phyloP scores from a whole-genome alignment of 192 early-diverging fungal species.

The Phycomyces nitens region DNA sequence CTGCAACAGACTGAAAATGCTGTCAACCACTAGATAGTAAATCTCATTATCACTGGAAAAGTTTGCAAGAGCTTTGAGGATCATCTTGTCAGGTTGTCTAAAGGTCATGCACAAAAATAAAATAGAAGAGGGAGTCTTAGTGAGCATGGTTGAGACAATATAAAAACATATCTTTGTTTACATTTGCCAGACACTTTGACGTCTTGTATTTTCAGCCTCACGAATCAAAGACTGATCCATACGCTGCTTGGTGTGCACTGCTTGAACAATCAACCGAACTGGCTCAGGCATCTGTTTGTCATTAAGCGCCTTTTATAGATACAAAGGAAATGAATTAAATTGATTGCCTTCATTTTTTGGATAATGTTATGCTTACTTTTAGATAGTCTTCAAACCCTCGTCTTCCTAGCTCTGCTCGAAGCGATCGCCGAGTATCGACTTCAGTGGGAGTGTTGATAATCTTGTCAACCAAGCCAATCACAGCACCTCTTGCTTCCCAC shows the following conservation, averaged over 20 bases:
- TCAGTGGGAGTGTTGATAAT: constrained; percentile 42
- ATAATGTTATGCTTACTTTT: constrained; percentile 23
- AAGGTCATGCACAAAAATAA: neutral
- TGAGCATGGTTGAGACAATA: neutral
- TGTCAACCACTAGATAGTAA: constrained; percentile 31
- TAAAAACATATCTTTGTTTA: too few relatives aligned
- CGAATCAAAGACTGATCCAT: constrained; percentile 44
- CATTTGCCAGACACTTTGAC: constrained; percentile 31
- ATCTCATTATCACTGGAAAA: constrained; percentile 27
- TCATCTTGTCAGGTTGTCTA: constrained; percentile 31
- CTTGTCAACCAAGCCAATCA: constrained; percentile 43
- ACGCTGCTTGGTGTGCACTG: constrained; percentile 36
- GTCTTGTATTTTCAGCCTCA: constrained; percentile 32
- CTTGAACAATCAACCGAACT: constrained; percentile 35
- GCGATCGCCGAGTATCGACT: constrained; percentile 37
- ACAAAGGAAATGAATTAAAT: too few relatives aligned
- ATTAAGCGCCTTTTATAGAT: too few relatives aligned
- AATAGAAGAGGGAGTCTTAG: neutral
- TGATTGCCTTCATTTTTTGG: too few relatives aligned
- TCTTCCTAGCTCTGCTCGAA: constrained; percentile 45
- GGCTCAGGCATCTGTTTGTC: too few relatives aligned
- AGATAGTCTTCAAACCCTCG: constrained; percentile 49
- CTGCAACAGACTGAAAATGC: constrained; percentile 19
- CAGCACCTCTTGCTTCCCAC: constrained; percentile 44
- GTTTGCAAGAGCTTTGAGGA: constrained; percentile 18